Evolutionary conservation across 2,329 filamentous ascomycete genomes (phyloP).

Genomic region (Thielaviopsis ethacetica): DNA sequence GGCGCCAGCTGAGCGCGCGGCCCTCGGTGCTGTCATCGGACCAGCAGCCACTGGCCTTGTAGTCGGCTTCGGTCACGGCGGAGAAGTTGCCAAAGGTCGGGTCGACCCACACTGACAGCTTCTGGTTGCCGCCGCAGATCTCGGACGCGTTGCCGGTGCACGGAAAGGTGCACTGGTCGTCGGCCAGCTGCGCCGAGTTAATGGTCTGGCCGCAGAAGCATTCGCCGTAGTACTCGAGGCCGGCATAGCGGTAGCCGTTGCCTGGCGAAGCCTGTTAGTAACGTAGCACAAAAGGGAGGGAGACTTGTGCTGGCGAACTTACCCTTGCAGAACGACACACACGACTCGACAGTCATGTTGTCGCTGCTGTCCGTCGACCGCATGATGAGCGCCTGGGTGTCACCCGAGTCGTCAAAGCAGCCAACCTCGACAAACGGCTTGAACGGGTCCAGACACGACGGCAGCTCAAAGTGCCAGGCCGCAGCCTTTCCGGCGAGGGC

Average conservation of each 20-base stretch:
- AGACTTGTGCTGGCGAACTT: conserved; percentile 7
- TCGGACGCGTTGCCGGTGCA: conserved; percentile 30
- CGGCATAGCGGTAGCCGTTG: conserved; percentile 34
- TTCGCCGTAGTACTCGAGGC: conserved; percentile 33
- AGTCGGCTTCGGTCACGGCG: conserved; percentile 32
- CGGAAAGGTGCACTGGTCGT: conserved; percentile 39
- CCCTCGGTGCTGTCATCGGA: conserved; percentile 26
- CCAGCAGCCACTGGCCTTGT: conserved; percentile 47
- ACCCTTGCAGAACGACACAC: conserved; percentile 33
- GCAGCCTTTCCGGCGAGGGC: conserved; percentile 22
- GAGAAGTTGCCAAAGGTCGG: conserved; percentile 29
- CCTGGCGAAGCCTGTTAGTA: conserved; percentile 16
- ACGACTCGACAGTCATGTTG: conserved; percentile 32
- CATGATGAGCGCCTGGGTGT: conserved; percentile 23
- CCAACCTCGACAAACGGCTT: conserved; percentile 32
- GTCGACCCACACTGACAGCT: conserved; percentile 32
- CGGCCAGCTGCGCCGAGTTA: conserved; percentile 33
- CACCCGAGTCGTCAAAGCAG: conserved; percentile 27
- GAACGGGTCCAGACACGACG: conserved; percentile 28
- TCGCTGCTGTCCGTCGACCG: conserved; percentile 22
- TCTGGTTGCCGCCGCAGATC: conserved; percentile 30
- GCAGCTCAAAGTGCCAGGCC: conserved; percentile 28
- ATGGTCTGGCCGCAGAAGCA: conserved; percentile 38
- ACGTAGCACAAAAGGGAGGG: neutral
- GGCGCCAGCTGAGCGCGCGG: conserved; percentile 29